phyloP scores from a whole-genome alignment of 176 grass and related monocot species.

The Avena sativa region DNA sequence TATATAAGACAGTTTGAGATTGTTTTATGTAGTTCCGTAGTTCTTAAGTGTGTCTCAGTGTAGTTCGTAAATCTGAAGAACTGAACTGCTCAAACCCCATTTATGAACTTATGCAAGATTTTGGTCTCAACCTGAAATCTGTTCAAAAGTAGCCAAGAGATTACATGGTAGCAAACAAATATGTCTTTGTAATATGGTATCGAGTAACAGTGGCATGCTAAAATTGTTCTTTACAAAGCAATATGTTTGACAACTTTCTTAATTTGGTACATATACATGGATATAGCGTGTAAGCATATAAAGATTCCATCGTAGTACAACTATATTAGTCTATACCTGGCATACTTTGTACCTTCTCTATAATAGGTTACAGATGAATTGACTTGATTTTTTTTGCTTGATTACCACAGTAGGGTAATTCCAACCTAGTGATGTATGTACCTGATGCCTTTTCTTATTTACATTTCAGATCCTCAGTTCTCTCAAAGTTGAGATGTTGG shows the following conservation, averaged over 20 bases:
- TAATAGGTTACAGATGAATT: conserved; percentile 40
- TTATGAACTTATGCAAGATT: conserved; percentile 17
- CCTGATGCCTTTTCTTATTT: conserved; percentile 34
- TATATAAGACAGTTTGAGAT: conserved; percentile 32
- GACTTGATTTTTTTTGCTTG: conserved; percentile 16
- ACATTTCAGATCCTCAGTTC: conserved; percentile 75
- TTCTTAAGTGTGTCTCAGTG: background rate
- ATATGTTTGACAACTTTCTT: conserved; percentile 14
- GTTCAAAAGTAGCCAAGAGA: background rate
- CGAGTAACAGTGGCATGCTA: conserved; percentile 10
- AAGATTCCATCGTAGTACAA: background rate
- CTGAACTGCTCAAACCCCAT: background rate
- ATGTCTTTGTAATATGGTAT: background rate
- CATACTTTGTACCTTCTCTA: conserved; percentile 22
- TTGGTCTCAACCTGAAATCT: conserved; percentile 16
- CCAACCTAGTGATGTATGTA: conserved; percentile 1
- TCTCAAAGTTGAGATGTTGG: conserved; percentile 86
- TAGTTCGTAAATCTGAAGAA: conserved; percentile 15
- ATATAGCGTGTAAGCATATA: background rate
- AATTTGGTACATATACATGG: background rate
- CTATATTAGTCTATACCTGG: conserved; percentile 13
- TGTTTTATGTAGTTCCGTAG: background rate
- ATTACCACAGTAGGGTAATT: background rate
- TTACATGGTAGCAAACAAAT: conserved; percentile 17
- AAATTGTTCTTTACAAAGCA: conserved; percentile 5